Evolutionary conservation across 1,284 basidiomycete genomes (phyloP).

Genomic region (Golubevia pallescens): DNA sequence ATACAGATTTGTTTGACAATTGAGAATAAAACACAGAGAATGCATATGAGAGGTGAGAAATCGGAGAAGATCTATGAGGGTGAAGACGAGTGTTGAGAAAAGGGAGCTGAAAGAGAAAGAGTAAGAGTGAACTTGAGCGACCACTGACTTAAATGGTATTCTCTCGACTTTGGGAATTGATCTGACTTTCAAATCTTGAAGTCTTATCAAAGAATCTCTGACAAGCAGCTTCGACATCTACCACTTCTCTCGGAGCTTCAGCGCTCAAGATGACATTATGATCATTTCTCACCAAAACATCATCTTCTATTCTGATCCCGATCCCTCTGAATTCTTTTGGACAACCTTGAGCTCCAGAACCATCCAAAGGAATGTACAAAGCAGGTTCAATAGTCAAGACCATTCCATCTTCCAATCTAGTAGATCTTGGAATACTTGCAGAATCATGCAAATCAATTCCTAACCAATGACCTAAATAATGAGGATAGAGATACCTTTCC

Average conservation of each 20-base stretch:
- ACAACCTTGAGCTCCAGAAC: conserved; percentile 28
- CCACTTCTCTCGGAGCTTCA: conserved; percentile 52
- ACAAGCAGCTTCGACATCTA: conserved; percentile 55
- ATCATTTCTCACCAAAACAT: conserved; percentile 40
- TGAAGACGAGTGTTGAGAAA: too few species aligned
- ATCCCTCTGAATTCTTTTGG: conserved; percentile 52
- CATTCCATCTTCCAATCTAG: conserved; percentile 36
- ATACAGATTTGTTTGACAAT: too few species aligned
- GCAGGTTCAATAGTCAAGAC: conserved; percentile 60
- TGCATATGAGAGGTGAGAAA: too few species aligned
- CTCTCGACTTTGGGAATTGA: too few species aligned
- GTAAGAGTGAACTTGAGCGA: too few species aligned
- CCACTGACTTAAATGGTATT: too few species aligned
- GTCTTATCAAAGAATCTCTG: conserved; percentile 2
- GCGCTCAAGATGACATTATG: conserved; percentile 40
- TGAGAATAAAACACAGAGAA: too few species aligned
- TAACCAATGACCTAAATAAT: conserved; percentile 83
- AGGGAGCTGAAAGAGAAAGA: too few species aligned
- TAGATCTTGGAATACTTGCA: conserved; percentile 36
- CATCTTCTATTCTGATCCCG: conserved; percentile 60
- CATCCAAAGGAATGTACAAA: conserved; percentile 30
- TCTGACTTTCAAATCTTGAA: neutral
- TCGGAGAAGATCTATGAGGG: too few species aligned
- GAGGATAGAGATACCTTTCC: conserved; percentile 80
- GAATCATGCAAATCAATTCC: conserved; percentile 71